Conservation (phyloP, 805 yeast genomes). For the Candida broadrunensis region DNA sequence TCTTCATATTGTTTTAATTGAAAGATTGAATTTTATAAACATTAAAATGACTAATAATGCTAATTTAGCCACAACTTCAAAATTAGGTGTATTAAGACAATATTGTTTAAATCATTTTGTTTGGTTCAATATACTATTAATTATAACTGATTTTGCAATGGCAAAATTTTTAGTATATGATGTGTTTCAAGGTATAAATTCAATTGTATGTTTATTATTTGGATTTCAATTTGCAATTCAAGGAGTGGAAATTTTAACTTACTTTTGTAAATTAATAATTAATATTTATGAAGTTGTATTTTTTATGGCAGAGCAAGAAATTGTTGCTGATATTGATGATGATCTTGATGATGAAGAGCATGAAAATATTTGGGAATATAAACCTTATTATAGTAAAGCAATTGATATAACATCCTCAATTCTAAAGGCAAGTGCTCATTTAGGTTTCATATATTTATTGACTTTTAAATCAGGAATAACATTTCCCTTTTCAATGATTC, state of each 20-base stretch:
- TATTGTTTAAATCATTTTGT: conserved; percentile 30
- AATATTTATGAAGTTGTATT: conserved; percentile 53
- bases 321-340: conserved; percentile 5
- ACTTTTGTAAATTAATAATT: conserved; percentile 44
- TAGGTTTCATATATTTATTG: conserved; percentile 32
- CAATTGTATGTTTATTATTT: conserved; percentile 60
- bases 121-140: conserved; percentile 42
- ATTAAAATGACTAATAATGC: conserved; percentile 25
- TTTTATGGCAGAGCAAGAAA: conserved; percentile 20
- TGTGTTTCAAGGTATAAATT: conserved; percentile 46
- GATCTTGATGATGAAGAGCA: conserved; percentile 32
- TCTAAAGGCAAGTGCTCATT: conserved; percentile 25
- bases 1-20: conserved; percentile 71
- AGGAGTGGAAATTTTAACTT: conserved; percentile 49
- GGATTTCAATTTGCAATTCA: conserved; percentile 75
- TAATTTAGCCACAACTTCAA: conserved; percentile 10
- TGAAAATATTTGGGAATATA: conserved; percentile 73
- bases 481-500: conserved; percentile 37
- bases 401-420: conserved; percentile 53
- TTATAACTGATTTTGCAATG: conserved; percentile 48
- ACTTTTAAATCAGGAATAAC: conserved; percentile 28
- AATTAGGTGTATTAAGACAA: conserved; percentile 24
- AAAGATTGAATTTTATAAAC: conserved; percentile 43
- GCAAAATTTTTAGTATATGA: conserved; percentile 57
- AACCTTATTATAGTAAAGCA: conserved; percentile 55